Evolutionary conservation across 768 basidiomycete genomes (phyloP), one percentile per base, ranked within the genome.

Genomic region (Kwoniella pini): DNA sequence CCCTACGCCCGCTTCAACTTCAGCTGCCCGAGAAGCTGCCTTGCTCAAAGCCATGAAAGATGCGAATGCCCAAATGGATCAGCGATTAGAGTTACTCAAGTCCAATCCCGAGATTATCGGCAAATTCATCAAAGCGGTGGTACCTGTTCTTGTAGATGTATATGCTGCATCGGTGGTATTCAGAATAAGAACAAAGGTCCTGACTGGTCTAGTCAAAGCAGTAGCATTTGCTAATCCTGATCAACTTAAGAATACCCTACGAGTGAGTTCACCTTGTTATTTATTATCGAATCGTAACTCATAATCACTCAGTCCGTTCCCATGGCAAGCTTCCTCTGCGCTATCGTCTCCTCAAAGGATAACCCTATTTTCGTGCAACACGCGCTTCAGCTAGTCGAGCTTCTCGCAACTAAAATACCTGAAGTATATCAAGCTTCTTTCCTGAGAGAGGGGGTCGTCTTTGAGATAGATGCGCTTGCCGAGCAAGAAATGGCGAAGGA

Each of bases 131-230:
- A 85, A 86, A 46, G 81, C 95, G 31, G 86, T 92, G 70, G 87
- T 97, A 0, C 96, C 96, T 0, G 91, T 96, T 56, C 84, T 99
- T 56, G 87, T 98, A 60, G 96, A 98, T 70, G 94, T 99, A n/a
- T 98, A 97, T 79, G 89, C 94, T n/a, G 95, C 96, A 28, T 96
- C 91, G 76, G 94, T 98, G 26, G 86, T 88, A 49, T 85, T 87
- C 0, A 86, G 90, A 2, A 87, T 98, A 11, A 84, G 96, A 60
- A 85, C 89, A 42, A 94, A 95, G 81, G 91, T 92, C 0, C 81
- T 98, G 63, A 89, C 87, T 0, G 91, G 88, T 1, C 71, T 98
- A 50, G 79, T 96, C 65, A 96, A 97, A 77, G 92, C 95, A 2
- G 86, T 95, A 57, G 89, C 90, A 63, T 98, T 93, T 78, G 81